Evolutionary conservation across 169 alveolate species (phyloP), one percentile per base, ranked within the genome.

Genomic region (Cystoisospora suis): DNA sequence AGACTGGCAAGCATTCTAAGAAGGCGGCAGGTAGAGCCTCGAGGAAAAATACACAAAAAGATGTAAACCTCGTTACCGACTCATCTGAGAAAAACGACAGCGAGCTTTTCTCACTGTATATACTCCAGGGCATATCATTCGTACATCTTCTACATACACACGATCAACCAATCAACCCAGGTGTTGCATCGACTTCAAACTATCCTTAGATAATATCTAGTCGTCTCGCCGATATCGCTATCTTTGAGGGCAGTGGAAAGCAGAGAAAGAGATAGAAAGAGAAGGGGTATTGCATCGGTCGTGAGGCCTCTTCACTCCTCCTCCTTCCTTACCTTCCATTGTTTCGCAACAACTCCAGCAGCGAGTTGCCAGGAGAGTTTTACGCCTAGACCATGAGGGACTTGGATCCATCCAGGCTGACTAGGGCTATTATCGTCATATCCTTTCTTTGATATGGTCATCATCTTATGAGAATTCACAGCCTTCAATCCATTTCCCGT

Each of bases 291-390:
- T 36, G 75, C 32, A 59, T 3, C 20, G 75, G 6, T 59, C 75
- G 40, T 36, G 6, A 9, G 34, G 32, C 75, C 4, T 59, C 75
- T 59, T 9, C n/a, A 36, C 29, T 59, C 29, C n/a, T 15, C 29
- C 32, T 59, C 61, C 61, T 49, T 20, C 0, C 77, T 5, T 34
- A 72, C 83, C 56, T 72, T 72, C 46, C 83, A 72, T n/a, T 17
- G 45, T 2, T 36, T 0, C 47, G 83, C 53, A 38, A 40, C 53
- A 4, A 72, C 53, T 46, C 77, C 83, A 3, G 56, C 83, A 38
- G 83, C 83, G 17, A 17, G 56, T 34, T 72, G 83, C 83, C 83
- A 72, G 83, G 34, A 40, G 23, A 72, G 83, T 34, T 72, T 72
- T 29, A 40, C 83, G 23, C 83, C 83, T 1, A 20, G 36, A 53